Evolutionary conservation across 352 stramenopile species (phyloP).

Genomic region (Globisporangium uncinulatum): DNA sequence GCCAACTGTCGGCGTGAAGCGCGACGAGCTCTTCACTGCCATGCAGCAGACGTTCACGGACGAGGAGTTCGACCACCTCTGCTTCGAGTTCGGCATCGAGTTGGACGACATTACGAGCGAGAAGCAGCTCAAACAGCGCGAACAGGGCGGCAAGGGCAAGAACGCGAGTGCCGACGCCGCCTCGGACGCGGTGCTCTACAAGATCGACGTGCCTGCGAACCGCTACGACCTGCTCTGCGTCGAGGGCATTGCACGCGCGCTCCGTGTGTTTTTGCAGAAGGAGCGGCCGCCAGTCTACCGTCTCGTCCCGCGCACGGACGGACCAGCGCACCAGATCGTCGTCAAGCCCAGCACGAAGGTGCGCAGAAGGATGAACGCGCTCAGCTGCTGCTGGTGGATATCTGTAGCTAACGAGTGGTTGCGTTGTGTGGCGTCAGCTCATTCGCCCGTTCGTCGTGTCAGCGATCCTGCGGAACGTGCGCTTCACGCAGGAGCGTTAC

Average conservation of each 20-base stretch:
- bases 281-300: conserved; percentile 88
- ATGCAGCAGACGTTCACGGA: conserved; percentile 97
- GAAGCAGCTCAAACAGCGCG: conserved; percentile 81
- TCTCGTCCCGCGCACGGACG: conserved; percentile 46
- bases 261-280: conserved; percentile 97
- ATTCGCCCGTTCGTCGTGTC: conserved; percentile 98
- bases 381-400: background rate
- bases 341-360: conserved; percentile 86
- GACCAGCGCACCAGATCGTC: conserved; percentile 74
- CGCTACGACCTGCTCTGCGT: conserved; percentile 99
- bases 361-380: background rate
- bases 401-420: background rate
- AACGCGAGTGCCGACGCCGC: conserved; percentile 38
- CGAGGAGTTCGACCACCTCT: conserved; percentile 99
- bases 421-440: conserved; percentile 20
- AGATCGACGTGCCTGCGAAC: conserved; percentile 99
- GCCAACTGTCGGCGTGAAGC: conserved; percentile 97
- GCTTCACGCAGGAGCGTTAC: conserved; percentile 95
- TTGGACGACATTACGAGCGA: conserved; percentile 90
- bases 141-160: conserved; percentile 41
- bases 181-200: conserved; percentile 96
- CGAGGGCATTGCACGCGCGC: conserved; percentile 95
- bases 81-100: conserved; percentile 99
- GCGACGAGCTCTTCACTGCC: conserved; percentile 96
- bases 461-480: conserved; percentile 95